Conservation (phyloP, 768 basidiomycete species). For the Sporobolomyces roseus region DNA sequence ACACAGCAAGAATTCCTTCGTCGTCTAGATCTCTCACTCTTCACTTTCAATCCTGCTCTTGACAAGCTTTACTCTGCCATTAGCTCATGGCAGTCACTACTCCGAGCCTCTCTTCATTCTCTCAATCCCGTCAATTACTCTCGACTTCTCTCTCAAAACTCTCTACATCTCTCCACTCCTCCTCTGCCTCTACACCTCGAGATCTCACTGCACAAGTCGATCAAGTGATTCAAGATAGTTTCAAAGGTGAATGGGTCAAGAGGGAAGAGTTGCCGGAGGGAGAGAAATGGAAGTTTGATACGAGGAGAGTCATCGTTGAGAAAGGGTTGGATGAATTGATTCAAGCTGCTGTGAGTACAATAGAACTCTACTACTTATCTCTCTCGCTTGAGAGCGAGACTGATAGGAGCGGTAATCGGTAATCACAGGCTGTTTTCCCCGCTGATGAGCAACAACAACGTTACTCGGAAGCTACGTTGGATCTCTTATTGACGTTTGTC, state of each 20-base stretch:
- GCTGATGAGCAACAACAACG: neutral
- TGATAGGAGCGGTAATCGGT: neutral
- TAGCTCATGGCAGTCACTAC: too few species aligned
- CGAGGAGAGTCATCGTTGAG: neutral
- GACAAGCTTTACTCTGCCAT: too few species aligned
- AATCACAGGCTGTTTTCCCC: slow-evolving; percentile 1
- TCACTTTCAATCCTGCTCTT: too few species aligned
- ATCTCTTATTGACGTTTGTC: slow-evolving; percentile 70
- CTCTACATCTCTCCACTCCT: too few species aligned
- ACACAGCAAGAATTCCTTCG: too few species aligned
- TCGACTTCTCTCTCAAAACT: too few species aligned
- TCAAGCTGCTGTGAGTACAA: neutral
- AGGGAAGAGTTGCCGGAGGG: neutral
- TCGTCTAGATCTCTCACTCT: too few species aligned
- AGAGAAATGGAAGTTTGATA: slow-evolving; percentile 8
- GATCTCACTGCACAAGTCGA: neutral
- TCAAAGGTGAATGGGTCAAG: neutral
- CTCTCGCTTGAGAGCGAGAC: too few species aligned
- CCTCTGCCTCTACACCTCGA: too few species aligned
- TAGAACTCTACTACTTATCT: too few species aligned
- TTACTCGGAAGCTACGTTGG: slow-evolving; percentile 57
- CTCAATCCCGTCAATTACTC: too few species aligned
- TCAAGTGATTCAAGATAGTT: neutral
- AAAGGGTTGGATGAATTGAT: slow-evolving; percentile 13
- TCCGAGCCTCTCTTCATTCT: too few species aligned